Base-by-base conservation (phyloP, 2,329 filamentous ascomycete species). In the Colletotrichum destructivum region DNA sequence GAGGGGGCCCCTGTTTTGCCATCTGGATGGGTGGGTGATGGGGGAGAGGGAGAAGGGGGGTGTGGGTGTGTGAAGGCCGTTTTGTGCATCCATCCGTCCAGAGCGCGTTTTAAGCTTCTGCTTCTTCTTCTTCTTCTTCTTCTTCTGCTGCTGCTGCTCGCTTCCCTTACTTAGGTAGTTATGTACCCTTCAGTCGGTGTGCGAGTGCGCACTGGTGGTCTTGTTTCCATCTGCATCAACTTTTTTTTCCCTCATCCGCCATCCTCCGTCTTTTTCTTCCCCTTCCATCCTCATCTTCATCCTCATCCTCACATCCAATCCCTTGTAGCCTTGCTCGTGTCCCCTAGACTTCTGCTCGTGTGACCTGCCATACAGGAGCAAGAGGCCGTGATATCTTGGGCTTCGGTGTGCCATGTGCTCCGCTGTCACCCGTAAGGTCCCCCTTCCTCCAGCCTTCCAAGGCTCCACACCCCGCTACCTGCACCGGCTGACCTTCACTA, bases 341-440 rank as follows among this genome's bases (percentile, higher is more conserved):
- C 55, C 46, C 47, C 5, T 40, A n/a, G 15, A 49, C 31, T 42
- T 21, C 56, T 60, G 69, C 69, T 60, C 69, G 65, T 71, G 69
- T 71, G 69, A 71, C 69, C 65, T 63, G 16, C 38, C 40, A 56
- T 40, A 52, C 38, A 60, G 35, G 26, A 63, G 31, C 42, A 44
- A 51, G 40, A 69, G 59, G 65, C 65, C 52, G 54, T 69, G 69
- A 69, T 69, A 71, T 69, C 64, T 69, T 69, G 65, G 63, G 59
- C 51, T 66, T 63, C 69, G 16, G 65, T 69, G 69, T 60, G 69
- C 69, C 69, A 71, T 71, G 69, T 71, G 69, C 69, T 71, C 69
- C 52, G 44, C 52, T 65, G 59, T 38, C 59, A 40, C 69, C 65
- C 52, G 69, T 71, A 71, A 61, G 69, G 67, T 35, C 49, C 47